These are phyloP conservation scores for Oryza rufipogon DNA, from an alignment of 176 grass and related monocot species.

Conservation along the genomic window DNA sequence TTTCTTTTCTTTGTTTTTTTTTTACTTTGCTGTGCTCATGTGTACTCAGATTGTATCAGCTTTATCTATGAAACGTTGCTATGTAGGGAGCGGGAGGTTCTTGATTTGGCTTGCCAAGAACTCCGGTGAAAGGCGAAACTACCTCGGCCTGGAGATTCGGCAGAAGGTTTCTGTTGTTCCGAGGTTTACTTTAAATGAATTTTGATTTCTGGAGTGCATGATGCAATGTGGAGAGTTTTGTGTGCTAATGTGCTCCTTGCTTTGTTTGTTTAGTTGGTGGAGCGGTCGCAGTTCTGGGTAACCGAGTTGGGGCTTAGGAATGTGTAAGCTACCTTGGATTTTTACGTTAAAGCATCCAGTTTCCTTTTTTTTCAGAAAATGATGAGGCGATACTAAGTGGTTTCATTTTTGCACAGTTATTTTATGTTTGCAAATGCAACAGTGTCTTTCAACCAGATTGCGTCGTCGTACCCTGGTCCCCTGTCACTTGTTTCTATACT, in stretches of 20 bases:
- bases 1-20: background rate
- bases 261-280: conserved; percentile 67
- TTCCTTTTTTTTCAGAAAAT: background rate
- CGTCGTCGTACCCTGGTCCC: conserved; percentile 74
- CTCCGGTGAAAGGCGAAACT: conserved; percentile 60
- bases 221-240: conserved; percentile 11
- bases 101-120: conserved; percentile 90
- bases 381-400: conserved; percentile 3
- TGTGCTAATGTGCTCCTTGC: background rate
- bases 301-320: conserved; percentile 73
- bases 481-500: conserved; percentile 79
- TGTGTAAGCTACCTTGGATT: conserved; percentile 55
- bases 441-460: conserved; percentile 74
- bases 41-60: background rate
- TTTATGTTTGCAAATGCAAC: conserved; percentile 93
- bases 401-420: conserved; percentile 53
- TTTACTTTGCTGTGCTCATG: background rate
- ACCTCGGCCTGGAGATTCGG: conserved; percentile 88
- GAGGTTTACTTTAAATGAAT: background rate
- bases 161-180: conserved; percentile 63
- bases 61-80: background rate
- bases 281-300: conserved; percentile 79
- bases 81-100: conserved; percentile 86
- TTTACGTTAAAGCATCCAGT: background rate
- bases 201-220: background rate